Conservation (phyloP, 2,329 filamentous ascomycete species). For the Epichloe bromicola region DNA sequence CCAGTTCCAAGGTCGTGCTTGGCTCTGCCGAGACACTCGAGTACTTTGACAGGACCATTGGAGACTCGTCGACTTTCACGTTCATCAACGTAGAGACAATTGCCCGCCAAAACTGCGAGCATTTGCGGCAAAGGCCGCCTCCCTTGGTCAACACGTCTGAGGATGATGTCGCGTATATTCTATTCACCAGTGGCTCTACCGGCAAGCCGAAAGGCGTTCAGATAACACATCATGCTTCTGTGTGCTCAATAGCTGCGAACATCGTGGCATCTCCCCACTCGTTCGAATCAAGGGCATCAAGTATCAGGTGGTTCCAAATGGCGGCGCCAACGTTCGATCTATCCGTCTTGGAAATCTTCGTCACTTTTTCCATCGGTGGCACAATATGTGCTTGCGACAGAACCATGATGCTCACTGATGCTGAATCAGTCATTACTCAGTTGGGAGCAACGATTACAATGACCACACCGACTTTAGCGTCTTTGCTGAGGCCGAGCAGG, state of each 20-base stretch:
- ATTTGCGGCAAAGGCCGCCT: not conserved
- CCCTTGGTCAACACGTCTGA: not conserved
- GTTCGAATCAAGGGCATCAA: not conserved
- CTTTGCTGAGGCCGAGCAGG: slow-evolving; percentile 17
- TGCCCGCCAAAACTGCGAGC: not conserved
- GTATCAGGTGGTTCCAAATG: slow-evolving; percentile 24
- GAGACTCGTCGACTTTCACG: not conserved
- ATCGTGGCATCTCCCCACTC: not conserved
- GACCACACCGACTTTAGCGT: slow-evolving; percentile 24
- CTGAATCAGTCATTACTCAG: slow-evolving; percentile 12
- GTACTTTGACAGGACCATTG: not conserved
- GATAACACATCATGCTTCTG: not conserved
- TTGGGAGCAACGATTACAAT: slow-evolving; percentile 24
- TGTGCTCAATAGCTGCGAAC: not conserved
- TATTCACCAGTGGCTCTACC: slow-evolving; percentile 1
- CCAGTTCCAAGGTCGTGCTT: not conserved
- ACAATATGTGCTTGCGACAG: slow-evolving; percentile 22
- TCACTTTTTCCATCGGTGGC: slow-evolving; percentile 48
- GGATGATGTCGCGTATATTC: not conserved
- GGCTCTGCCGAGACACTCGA: not conserved
- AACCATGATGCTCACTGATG: slow-evolving; percentile 14
- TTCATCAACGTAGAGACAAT: not conserved
- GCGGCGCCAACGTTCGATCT: slow-evolving; percentile 49
- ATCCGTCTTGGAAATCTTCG: slow-evolving; percentile 75
- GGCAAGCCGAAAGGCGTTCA: slow-evolving; percentile 3